These are phyloP conservation scores for Pisolithus tinctorius DNA, from an alignment of 768 basidiomycete genomes.

Conservation along the genomic window DNA sequence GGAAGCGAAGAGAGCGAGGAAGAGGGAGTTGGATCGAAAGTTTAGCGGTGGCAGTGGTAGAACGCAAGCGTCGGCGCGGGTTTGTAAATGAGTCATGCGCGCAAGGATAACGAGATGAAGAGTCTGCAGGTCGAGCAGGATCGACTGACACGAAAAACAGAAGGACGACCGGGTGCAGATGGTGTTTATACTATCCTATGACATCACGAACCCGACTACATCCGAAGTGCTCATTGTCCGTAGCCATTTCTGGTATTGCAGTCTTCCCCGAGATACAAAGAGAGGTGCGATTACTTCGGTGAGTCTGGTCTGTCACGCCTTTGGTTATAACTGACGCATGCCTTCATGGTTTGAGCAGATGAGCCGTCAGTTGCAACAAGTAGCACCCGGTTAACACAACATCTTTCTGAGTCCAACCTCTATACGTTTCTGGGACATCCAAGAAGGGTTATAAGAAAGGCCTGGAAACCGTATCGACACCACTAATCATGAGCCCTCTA, in stretches of 20 bases:
- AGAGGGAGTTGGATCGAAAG: conserved; percentile 53
- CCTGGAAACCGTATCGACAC: not conserved
- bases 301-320: conserved; percentile 1
- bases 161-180: too few relatives aligned
- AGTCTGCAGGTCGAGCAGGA: conserved; percentile 54
- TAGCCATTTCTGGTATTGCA: conserved; percentile 35
- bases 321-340: conserved; percentile 1
- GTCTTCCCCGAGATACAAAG: conserved; percentile 3
- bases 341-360: conserved; percentile 26
- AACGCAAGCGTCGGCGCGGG: conserved; percentile 54
- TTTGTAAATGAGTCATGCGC: conserved; percentile 53
- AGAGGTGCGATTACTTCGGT: conserved; percentile 32
- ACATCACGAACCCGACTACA: not conserved
- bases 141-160: conserved; percentile 46
- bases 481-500: not conserved
- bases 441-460: not conserved
- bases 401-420: not conserved
- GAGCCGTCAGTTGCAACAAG: conserved; percentile 2
- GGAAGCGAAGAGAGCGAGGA: conserved; percentile 85
- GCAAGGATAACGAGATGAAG: conserved; percentile 22
- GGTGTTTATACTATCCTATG: conserved; percentile 17
- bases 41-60: conserved; percentile 39
- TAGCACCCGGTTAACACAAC: too few relatives aligned
- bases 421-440: not conserved
- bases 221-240: not conserved